Conservation (phyloP, 2,329 filamentous ascomycete species). For the Epichloe sp. region DNA sequence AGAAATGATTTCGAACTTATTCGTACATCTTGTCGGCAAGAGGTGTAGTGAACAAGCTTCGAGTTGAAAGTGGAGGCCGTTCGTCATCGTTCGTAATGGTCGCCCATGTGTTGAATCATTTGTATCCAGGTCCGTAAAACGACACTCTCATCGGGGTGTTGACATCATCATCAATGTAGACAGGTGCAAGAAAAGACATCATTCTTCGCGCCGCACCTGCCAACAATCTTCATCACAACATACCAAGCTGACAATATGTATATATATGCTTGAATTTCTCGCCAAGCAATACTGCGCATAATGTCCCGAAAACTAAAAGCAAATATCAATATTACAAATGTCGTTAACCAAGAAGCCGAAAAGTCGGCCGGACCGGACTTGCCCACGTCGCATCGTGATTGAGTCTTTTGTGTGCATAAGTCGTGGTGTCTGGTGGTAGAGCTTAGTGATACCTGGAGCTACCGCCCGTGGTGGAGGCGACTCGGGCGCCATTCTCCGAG, state of each 20-base stretch:
- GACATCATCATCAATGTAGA: slow-evolving; percentile 24
- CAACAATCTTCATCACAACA: slow-evolving; percentile 7
- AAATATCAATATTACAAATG: slow-evolving; percentile 5
- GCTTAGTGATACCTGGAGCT: slow-evolving; percentile 24
- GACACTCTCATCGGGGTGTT: slow-evolving; percentile 23
- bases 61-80: slow-evolving; percentile 14
- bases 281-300: not conserved
- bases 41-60: slow-evolving; percentile 6
- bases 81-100: slow-evolving; percentile 25
- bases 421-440: not conserved
- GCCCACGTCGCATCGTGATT: not conserved
- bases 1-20: slow-evolving; percentile 14
- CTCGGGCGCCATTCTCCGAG: slow-evolving; percentile 28
- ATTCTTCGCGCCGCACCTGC: not conserved
- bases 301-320: not conserved
- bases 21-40: slow-evolving; percentile 7
- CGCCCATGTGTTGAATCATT: slow-evolving; percentile 27
- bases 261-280: not conserved
- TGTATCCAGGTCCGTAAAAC: slow-evolving; percentile 26
- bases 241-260: not conserved
- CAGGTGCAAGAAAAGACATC: not conserved
- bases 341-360: not conserved
- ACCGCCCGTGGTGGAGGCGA: slow-evolving; percentile 21
- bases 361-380: not conserved
- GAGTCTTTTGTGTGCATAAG: not conserved